Conservation (phyloP, 179 eudicot genomes). For the Gypsophila paniculata region DNA sequence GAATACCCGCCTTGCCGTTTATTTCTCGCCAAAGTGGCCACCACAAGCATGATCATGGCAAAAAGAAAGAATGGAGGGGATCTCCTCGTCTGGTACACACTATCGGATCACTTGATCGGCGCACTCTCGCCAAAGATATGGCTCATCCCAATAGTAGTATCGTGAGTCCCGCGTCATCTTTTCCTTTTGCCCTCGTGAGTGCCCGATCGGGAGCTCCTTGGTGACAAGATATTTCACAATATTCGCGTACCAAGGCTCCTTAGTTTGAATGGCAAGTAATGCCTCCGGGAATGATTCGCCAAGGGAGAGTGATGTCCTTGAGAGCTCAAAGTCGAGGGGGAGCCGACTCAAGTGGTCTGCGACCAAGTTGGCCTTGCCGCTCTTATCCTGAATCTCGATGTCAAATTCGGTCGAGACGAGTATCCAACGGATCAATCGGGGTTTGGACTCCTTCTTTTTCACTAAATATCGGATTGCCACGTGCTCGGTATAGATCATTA, state of each 20-base stretch:
- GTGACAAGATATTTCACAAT: not conserved
- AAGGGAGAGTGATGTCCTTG: too few species aligned
- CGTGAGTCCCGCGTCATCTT: not conserved
- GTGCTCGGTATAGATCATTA: not conserved
- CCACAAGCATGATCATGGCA: not conserved
- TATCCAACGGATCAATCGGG: not conserved
- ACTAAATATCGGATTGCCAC: not conserved
- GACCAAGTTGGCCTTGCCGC: not conserved
- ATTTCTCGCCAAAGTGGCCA: not conserved
- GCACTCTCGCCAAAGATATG: not conserved
- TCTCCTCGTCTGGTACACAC: not conserved
- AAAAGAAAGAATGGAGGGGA: not conserved
- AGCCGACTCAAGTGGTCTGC: not conserved
- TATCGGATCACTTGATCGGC: not conserved
- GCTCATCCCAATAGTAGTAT: not conserved
- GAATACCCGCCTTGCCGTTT: not conserved
- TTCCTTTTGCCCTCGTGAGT: not conserved
- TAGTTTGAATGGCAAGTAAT: not conserved
- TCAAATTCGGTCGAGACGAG: not conserved
- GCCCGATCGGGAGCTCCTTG: not conserved
- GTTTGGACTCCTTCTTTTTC: not conserved
- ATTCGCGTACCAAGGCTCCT: not conserved
- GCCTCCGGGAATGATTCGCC: not conserved
- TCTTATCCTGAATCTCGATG: not conserved
- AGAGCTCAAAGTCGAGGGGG: not conserved